These are phyloP conservation scores for Cyclocybe aegerita DNA, from an alignment of 768 basidiomycete species.

Conservation along the genomic window DNA sequence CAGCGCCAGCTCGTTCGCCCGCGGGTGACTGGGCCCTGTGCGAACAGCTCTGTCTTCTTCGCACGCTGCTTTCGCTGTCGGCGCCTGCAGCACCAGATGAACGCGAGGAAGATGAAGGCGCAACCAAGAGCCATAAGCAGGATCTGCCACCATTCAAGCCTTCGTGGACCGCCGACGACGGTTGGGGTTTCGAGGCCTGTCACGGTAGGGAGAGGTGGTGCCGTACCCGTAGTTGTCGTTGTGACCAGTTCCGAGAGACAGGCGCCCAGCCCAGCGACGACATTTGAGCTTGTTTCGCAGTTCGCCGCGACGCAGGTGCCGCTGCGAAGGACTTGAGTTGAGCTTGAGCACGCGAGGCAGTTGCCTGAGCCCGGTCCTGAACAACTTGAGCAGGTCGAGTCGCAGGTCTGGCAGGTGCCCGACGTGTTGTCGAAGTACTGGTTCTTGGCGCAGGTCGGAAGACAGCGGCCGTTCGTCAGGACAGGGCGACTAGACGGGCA, in stretches of 20 bases:
- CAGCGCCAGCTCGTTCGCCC: conserved; percentile 58
- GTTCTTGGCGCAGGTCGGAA: conserved; percentile 67
- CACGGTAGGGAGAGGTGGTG: conserved; percentile 51
- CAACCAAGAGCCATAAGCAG: conserved; percentile 81
- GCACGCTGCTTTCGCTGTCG: conserved; percentile 65
- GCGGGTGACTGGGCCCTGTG: conserved; percentile 49
- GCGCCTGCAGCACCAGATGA: conserved; percentile 71
- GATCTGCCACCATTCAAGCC: conserved; percentile 82
- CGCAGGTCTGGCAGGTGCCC: conserved; percentile 64
- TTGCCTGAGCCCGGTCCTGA: conserved; percentile 63
- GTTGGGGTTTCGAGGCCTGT: conserved; percentile 58
- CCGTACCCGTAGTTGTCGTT: conserved; percentile 46
- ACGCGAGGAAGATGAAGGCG: conserved; percentile 71
- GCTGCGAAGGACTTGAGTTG: conserved; percentile 55
- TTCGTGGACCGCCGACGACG: conserved; percentile 30
- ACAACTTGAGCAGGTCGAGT: conserved; percentile 76
- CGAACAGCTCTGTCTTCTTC: conserved; percentile 59
- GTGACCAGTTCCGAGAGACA: conserved; percentile 75
- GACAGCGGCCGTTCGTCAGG: conserved; percentile 71
- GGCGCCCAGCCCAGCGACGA: conserved; percentile 72
- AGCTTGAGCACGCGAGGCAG: conserved; percentile 75
- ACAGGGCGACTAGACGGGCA: conserved; percentile 71
- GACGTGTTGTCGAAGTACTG: conserved; percentile 70
- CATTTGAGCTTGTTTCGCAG: conserved; percentile 51
- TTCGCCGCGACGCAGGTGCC: conserved; percentile 66